A percentile compares a stretch with the other conserved stretches of the same genome.
Evolutionary conservation across 1,139 yeast genomes (phyloP).

Genomic region (Candida tropicalis): DNA sequence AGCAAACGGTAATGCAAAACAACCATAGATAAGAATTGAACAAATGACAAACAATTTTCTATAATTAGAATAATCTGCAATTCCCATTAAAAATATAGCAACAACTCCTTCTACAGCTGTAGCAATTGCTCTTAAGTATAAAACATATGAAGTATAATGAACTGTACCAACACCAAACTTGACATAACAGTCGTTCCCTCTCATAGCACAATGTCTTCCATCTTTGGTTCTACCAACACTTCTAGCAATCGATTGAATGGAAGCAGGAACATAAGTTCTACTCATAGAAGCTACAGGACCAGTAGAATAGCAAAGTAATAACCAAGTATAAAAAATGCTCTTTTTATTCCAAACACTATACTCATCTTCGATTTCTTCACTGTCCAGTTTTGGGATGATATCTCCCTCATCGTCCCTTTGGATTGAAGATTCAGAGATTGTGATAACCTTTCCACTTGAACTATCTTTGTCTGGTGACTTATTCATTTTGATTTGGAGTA

Average conservation of each 20-base stretch:
- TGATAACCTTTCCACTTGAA: not conserved
- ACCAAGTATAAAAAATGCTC: constrained; percentile 31
- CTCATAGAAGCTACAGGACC: constrained; percentile 48
- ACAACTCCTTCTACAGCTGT: constrained; percentile 44
- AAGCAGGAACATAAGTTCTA: constrained; percentile 46
- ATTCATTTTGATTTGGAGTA: not conserved
- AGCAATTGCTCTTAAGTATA: constrained; percentile 40
- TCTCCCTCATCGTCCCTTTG: not conserved
- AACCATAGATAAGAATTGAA: constrained; percentile 37
- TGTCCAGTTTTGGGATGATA: too few relatives aligned
- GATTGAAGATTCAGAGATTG: not conserved
- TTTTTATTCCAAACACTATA: constrained; percentile 20
- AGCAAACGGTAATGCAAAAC: constrained; percentile 41
- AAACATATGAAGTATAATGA: constrained; percentile 39
- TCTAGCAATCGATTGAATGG: constrained; percentile 42
- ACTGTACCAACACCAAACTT: constrained; percentile 38
- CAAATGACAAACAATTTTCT: constrained; percentile 35
- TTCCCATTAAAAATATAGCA: constrained; percentile 41
- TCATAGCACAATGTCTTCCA: constrained; percentile 27
- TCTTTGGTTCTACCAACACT: constrained; percentile 31
- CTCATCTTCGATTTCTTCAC: not conserved
- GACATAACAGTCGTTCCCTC: constrained; percentile 44
- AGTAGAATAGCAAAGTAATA: constrained; percentile 31
- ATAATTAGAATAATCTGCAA: constrained; percentile 47
- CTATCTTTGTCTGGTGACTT: not conserved